Conservation (phyloP, 2,329 filamentous ascomycete genomes). For the Zopfia rhizophila region DNA sequence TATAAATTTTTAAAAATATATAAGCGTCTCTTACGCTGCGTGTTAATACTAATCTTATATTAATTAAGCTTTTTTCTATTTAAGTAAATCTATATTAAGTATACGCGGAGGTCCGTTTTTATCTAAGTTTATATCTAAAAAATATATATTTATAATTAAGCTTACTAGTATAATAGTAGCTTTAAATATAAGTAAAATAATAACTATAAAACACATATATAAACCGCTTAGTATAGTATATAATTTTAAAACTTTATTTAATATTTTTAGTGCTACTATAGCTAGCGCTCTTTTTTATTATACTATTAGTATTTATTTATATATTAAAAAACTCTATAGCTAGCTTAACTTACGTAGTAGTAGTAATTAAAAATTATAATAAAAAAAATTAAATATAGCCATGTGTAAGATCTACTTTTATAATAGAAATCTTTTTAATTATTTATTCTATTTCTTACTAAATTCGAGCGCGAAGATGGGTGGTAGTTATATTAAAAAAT, state of each 20-base stretch:
- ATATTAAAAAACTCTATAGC: conserved; percentile 8
- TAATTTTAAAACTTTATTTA: conserved; percentile 3
- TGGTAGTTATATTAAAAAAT: conserved; percentile 16
- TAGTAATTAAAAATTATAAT: conserved; percentile 9
- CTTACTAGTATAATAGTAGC: conserved; percentile 10
- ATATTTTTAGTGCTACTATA: conserved; percentile 4
- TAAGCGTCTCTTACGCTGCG: conserved; percentile 6
- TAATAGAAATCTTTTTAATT: conserved; percentile 13
- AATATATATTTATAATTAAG: conserved; percentile 1
- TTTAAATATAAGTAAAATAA: conserved; percentile 12
- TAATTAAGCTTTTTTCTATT: conserved; percentile 4
- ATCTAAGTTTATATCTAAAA: conserved; percentile 2
- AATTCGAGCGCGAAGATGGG: conserved; percentile 18
- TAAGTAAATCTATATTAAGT: conserved; percentile 6
- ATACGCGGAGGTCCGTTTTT: conserved; percentile 1
- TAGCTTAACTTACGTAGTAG: conserved; percentile 4
- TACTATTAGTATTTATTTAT: conserved; percentile 9
- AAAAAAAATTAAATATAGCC: conserved; percentile 14
- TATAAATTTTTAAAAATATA: conserved; percentile 9
- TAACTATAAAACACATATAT: conserved; percentile 4
- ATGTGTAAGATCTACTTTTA: conserved; percentile 21
- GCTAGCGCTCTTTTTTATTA: conserved; percentile 10
- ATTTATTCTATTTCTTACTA: conserved; percentile 16
- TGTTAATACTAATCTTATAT: conserved; percentile 4
- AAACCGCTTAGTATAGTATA: conserved; percentile 5